Percentiles rank a stretch among this genome's conserved stretches.
Conservation (phyloP, 2,329 filamentous ascomycete genomes). For the Monilinia laxa region DNA sequence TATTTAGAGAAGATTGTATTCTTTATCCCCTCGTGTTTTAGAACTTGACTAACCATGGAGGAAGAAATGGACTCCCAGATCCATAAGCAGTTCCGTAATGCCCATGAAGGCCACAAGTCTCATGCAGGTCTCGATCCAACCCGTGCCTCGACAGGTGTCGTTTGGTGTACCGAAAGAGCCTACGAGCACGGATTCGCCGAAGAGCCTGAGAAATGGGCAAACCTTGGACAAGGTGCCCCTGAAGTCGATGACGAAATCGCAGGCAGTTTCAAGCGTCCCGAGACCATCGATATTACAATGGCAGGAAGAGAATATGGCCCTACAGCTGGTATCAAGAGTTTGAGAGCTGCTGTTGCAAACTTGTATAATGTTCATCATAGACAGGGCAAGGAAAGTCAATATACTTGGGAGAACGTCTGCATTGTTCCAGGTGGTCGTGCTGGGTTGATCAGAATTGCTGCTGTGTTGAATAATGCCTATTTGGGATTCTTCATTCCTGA, state of each 20-base stretch:
- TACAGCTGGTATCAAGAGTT: slow-evolving; percentile 87
- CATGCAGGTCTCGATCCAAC: slow-evolving; percentile 89
- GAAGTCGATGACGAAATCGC: slow-evolving; percentile 92
- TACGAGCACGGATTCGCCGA: slow-evolving; percentile 86
- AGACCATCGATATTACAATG: slow-evolving; percentile 73
- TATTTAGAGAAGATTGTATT: not conserved
- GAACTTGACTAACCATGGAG: not conserved
- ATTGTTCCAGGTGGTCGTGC: slow-evolving; percentile 93
- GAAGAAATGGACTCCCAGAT: slow-evolving; percentile 79
- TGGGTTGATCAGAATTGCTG: slow-evolving; percentile 90
- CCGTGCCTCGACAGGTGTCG: slow-evolving; percentile 86
- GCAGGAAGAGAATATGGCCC: slow-evolving; percentile 87
- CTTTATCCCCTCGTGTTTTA: not conserved
- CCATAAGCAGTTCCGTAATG: slow-evolving; percentile 84
- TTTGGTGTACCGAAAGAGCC: slow-evolving; percentile 88
- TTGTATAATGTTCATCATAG: slow-evolving; percentile 94
- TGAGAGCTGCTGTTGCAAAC: slow-evolving; percentile 83
- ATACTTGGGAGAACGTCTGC: slow-evolving; percentile 96
- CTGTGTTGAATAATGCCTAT: slow-evolving; percentile 88
- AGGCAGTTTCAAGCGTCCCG: slow-evolving; percentile 82
- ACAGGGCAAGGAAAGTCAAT: slow-evolving; percentile 81
- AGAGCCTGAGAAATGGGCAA: slow-evolving; percentile 81
- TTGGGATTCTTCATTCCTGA: slow-evolving; percentile 92
- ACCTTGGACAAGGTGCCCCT: slow-evolving; percentile 89
- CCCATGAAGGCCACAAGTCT: slow-evolving; percentile 86